Evolutionary conservation across 371 early-diverging fungal species (phyloP), one percentile per base, ranked within the genome.

Genomic region (Circinella minor): DNA sequence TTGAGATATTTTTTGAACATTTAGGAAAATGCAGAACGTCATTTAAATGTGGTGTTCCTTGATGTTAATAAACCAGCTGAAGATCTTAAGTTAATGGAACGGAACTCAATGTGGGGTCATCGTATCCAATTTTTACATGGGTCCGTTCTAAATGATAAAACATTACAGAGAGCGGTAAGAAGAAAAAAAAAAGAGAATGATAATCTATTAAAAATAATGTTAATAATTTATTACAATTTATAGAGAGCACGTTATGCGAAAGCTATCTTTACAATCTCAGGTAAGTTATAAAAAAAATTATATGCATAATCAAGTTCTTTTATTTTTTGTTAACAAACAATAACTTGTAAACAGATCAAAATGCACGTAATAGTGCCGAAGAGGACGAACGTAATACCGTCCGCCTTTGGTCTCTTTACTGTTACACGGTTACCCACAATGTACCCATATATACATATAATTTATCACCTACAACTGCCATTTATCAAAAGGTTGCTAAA

Each of bases 391-490:
- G 86, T 55, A 89, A 86, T 43, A 87, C 88, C 0, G 79, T 87
- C 18, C 76, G 92, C 27, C 78, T 89, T 47, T 91, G 90, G 92
- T 86, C 90, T 0, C 77, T 91, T 34, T 85, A 88, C 36, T 84
- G 81, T 55, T 84, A 81, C 66, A 85, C 82, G 3, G 81, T 79
- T 7, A 74, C 67, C 63, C 73, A 78, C 67, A 73, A 85, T 18
- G 83, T 88, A 5, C 89, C 90, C 11, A 81, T 93, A 9, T 94
- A 85, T 71, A 85, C 92, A 0, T 90, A 88, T 69, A 91, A 90
- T 57, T 75, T 91, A 18, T 82, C 90, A 8, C 92, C 92, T 3
- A 89, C 88, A 55, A 89, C 91, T 1, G 88, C 88, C 34, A 72
- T 84, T 27, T 91, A 86, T 65, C 92, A 91, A 70, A 89, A 88